Conservation (phyloP, 768 basidiomycete genomes). For the Astraeus odoratus region DNA sequence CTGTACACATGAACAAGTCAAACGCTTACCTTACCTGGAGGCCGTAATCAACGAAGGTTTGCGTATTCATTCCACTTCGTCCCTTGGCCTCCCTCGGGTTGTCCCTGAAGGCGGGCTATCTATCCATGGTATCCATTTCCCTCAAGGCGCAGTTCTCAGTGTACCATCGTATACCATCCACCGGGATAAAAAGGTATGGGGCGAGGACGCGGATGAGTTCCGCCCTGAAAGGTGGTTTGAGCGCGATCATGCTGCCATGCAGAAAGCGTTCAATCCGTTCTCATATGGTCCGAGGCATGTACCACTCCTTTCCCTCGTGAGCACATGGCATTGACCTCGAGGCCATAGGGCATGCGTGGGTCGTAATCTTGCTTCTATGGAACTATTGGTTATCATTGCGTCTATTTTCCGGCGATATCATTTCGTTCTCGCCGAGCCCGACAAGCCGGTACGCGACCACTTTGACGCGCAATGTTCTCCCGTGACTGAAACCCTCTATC, state of each 20-base stretch:
- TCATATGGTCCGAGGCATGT: constrained; percentile 70
- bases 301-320: constrained; percentile 5
- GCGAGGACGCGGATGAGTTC: constrained; percentile 65
- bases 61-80: constrained; percentile 78
- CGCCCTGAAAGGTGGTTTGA: constrained; percentile 87
- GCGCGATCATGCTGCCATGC: constrained; percentile 48
- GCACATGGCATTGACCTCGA: neutral
- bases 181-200: constrained; percentile 67
- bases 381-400: constrained; percentile 74
- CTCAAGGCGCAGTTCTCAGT: constrained; percentile 67
- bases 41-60: constrained; percentile 86
- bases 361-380: constrained; percentile 72
- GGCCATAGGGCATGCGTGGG: constrained; percentile 70
- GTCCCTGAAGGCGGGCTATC: constrained; percentile 71
- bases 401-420: constrained; percentile 73
- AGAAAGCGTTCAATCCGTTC: constrained; percentile 80
- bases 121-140: constrained; percentile 47
- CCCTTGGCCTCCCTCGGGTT: constrained; percentile 75
- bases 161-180: constrained; percentile 84
- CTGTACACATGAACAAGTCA: constrained; percentile 60
- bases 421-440: constrained; percentile 57
- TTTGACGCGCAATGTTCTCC: constrained; percentile 3
- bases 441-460: constrained; percentile 41
- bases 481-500: constrained; percentile 2
- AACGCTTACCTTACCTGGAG: constrained; percentile 70